Evolutionary conservation across 257 asterid genomes (phyloP), one percentile per base, ranked within the genome.

Genomic region (Misopates orontium): DNA sequence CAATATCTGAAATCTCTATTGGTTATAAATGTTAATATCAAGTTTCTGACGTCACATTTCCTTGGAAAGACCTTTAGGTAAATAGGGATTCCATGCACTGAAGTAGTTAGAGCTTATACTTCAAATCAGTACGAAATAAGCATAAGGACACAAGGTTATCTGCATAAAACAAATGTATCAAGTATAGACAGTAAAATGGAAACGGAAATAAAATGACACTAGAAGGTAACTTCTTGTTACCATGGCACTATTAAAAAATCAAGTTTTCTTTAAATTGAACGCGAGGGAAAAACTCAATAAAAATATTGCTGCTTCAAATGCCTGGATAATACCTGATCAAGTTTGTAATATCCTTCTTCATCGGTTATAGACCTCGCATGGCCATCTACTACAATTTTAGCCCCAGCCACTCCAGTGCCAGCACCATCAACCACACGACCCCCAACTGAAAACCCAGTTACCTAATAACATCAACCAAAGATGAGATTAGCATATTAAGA

Each of bases 371-470:
- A 84, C 80, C 96, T 84, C 73, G 83, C 92, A 57, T 87, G 88
- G 39, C 91, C 95, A 87, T 89, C 97, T 18, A 89, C 91, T 66
- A 85, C 23, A 73, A 93, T 75, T 71, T 74, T 79, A 20, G 86
- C 98, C 69, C 76, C 87, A 71, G 76, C 83, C 51, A 89, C 91
- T 61, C 97, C 98, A 64, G 58, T 68, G 55, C 96, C 97, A 77
- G 67, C 80, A 56, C 87, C 86, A 89, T 90, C 94, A 76, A 93
- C 82, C 48, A 93, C 98, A 78, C 96, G 98, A 19, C 98, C 98
- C 53, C 98, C 98, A 77, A 89, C 91, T 58, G 98, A 93, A 86
- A 89, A 93, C 59, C 98, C 98, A 70, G 97, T 93, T 66, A 93
- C 98, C 98, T 93, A 18, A 67, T 56, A 75, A 74, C 63, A 82